Evolutionary conservation across 495 filamentous ascomycete genomes (phyloP), one percentile per base, ranked within the genome.

Genomic region (Tetracladium marchalianum): DNA sequence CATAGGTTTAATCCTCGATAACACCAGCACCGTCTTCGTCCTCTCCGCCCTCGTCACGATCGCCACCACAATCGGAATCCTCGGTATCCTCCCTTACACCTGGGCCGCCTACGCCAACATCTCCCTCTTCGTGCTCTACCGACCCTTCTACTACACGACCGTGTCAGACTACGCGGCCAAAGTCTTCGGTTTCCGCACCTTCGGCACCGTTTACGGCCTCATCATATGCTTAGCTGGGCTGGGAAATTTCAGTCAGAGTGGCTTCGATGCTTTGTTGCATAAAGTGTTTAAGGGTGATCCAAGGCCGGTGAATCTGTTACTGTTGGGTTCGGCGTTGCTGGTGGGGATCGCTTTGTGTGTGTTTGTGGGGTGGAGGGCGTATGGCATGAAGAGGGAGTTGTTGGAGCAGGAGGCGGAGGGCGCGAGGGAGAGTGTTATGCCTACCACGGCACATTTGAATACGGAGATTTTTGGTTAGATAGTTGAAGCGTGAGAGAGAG

Each of bases 161-260:
- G 80, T 87, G 42, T 81, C 76, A 8, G 92, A 98, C 66, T 96
- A 94, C 62, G 70, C 80, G 36, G 90, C 88, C 27, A 96, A 96
- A 64, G 90, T 98, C 31, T 98, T 98, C 61, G 90, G 92, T 7
- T 95, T 95, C 66, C 79, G 78, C 49, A 95, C 90, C 0, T 97
- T 96, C 52, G 90, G 90, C 19, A 95, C 85, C 46, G 87, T 98
- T 19, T 96, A 97, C 60, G 92, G 92, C n/a, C 72, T 89, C 7
- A 81, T 95, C 45, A 96, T 96, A 48, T 95, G 87, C 58, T 60
- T 92, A 3, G 81, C 89, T 1, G 92, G 92, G 5, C 55, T 98
- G 10, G 72, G 90, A 41, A 95, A 94, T 62, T 90, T 98, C 54
- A 77, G 73, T 13, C 90, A 97, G 68, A 79, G 80, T 9, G 88